Evolutionary conservation across 768 basidiomycete genomes (phyloP), one percentile per base, ranked within the genome.

Genomic region (Naematelia aurantialba): DNA sequence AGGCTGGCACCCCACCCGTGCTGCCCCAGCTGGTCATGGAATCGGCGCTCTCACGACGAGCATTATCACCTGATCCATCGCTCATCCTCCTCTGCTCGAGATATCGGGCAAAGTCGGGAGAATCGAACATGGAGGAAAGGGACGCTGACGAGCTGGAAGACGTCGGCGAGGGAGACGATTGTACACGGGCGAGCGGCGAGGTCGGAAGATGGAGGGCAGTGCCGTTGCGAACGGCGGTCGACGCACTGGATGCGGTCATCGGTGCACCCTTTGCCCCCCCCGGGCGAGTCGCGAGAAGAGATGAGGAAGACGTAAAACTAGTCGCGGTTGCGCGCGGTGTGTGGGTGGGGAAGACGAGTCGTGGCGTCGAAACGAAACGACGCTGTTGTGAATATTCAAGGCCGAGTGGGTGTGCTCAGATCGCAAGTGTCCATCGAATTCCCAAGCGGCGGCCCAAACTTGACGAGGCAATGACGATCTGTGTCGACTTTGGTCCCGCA

Each of bases 21-120:
- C 56, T 62, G 29, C 61, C 61, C 57, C 61, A 62, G 25, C 54
- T 56, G 5, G 60, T 61, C 44, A 51, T 25, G 26, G 55, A 56
- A 31, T 47, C 42, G 1, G 34, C 50, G 19, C 55, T 57, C 45
- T 61, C 52, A 25, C 60, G 34, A 17, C 34, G 34, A 39, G 17
- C 8, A 17, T 39, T 39, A 8, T 17, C 34, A 39, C 34, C 34
- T 39, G 17, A 17, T 39, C 34, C 34, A 17, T 39, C 34, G 34
- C 34, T 39, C 34, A 39, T 39, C 17, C 34, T 17, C 34, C 34
- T 17, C 17, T 39, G 34, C 8, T 39, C 34, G 17, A 8, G 17
- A 17, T 39, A 39, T 17, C 34, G 34, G 34, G 34, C 8, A 39
- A 39, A 39, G 34, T 39, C 34, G 34, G 34, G 17, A 17, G 34